Evolutionary conservation across 2,329 filamentous ascomycete species (phyloP), one percentile per base, ranked within the genome.

Genomic region (Fusarium lyarnte): DNA sequence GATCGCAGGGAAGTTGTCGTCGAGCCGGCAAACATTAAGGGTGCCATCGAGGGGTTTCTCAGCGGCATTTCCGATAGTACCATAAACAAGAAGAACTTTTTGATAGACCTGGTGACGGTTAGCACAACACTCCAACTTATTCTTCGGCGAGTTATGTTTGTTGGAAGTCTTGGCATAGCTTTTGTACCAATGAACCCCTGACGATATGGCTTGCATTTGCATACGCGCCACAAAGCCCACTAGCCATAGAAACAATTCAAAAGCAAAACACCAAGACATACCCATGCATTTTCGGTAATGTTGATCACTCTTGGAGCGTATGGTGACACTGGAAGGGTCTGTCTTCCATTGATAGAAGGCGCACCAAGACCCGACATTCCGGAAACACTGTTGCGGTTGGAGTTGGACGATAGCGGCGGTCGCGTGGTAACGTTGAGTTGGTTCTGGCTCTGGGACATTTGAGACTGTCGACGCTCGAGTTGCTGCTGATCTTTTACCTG

Each of bases 301-400:
- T 95, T 97, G 46, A 91, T 84, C 42, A 98, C 89, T 75, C 90
- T 90, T 29, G 95, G 95, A 35, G 94, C 93, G 82, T 93, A 95
- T 46, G 92, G 90, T 59, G 94, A 97, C 23, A 91, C 88, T 12
- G 92, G 89, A 69, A 88, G 83, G 70, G 84, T 87, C 61, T 83
- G 85, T 78, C 87, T 88, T 67, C 88, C 87, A 74, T 85, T 87
- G 33, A 85, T 80, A 29, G 85, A 82, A 31, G 88, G 87, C 29
- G 88, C 85, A 23, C 88, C 89, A 53, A 91, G 78, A 35, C 90
- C 90, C 35, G 88, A 84, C 87, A 91, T 90, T 67, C 89, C 89
- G 36, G 87, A 87, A 31, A 92, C 88, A 78, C 91, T 93, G 76
- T 88, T 85, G 74, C 91, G 87, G 79, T 89, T 92, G 59, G 79